These are phyloP conservation scores for Boletus albobrunnescens DNA, from an alignment of 1,284 basidiomycete genomes.

Conservation along the genomic window DNA sequence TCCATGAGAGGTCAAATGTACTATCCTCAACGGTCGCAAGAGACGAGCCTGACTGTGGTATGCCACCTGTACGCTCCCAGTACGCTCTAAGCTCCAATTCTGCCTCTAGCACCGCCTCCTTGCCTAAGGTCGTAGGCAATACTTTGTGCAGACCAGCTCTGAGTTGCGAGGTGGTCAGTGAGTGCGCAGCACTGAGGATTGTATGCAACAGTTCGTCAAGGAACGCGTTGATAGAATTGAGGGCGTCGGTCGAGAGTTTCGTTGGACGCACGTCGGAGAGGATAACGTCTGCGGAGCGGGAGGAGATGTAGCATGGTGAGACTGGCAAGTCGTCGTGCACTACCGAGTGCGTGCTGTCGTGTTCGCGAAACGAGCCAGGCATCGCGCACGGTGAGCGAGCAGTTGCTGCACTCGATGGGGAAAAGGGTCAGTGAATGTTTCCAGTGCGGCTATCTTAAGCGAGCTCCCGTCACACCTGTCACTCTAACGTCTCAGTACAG, in stretches of 20 bases:
- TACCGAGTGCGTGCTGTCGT: slow-evolving; percentile 10
- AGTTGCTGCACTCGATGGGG: slow-evolving; percentile 3
- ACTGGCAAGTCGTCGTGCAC: slow-evolving; percentile 11
- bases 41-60: slow-evolving; percentile 35
- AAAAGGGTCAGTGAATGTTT: slow-evolving; percentile 8
- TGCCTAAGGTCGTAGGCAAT: slow-evolving; percentile 75
- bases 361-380: slow-evolving; percentile 22
- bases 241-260: slow-evolving; percentile 69
- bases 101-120: slow-evolving; percentile 87
- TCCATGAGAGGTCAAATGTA: slow-evolving; percentile 65
- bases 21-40: slow-evolving; percentile 42
- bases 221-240: slow-evolving; percentile 76
- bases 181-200: slow-evolving; percentile 66
- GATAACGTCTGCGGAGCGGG: slow-evolving; percentile 81
- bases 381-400: slow-evolving; percentile 13
- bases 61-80: slow-evolving; percentile 62
- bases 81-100: slow-evolving; percentile 87
- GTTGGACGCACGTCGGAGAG: slow-evolving; percentile 90
- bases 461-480: slow-evolving; percentile 14
- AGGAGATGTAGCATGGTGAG: slow-evolving; percentile 73
- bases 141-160: slow-evolving; percentile 70
- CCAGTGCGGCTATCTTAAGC: slow-evolving; percentile 23
- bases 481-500: background rate
- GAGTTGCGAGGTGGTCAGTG: slow-evolving; percentile 73
- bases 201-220: slow-evolving; percentile 85